Conservation (phyloP, 345 rosid genomes). For the Cardamine resedifolia region DNA sequence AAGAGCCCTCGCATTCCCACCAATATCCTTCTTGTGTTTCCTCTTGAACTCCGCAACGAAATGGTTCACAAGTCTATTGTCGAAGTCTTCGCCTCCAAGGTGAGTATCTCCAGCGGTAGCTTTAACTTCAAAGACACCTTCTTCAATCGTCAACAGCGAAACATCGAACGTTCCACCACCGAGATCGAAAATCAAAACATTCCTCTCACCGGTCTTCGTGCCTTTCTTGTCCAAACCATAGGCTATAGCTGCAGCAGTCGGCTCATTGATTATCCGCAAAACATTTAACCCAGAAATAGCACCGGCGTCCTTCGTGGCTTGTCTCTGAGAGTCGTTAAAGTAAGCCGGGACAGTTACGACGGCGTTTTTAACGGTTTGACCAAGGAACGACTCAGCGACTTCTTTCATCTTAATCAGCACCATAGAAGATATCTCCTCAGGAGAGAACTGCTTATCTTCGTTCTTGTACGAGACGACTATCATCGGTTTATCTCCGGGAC, state of each 20-base stretch:
- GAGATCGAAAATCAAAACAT: conserved; percentile 49
- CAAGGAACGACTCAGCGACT: conserved; percentile 39
- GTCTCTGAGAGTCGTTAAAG: conserved; percentile 43
- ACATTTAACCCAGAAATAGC: conserved; percentile 40
- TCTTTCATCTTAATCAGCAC: conserved; percentile 42
- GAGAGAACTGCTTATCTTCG: conserved; percentile 44
- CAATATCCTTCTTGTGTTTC: conserved; percentile 65
- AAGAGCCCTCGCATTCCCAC: conserved; percentile 63
- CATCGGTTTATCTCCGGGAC: conserved; percentile 49
- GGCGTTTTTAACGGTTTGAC: conserved; percentile 36
- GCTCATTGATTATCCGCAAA: conserved; percentile 41
- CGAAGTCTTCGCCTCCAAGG: conserved; percentile 75
- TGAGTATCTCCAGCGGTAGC: conserved; percentile 76
- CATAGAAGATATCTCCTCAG: conserved; percentile 48
- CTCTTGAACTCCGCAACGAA: conserved; percentile 69
- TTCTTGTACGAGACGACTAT: conserved; percentile 42
- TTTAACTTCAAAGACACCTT: conserved; percentile 70
- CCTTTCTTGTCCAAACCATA: conserved; percentile 45
- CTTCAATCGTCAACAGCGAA: conserved; percentile 63
- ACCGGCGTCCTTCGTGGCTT: conserved; percentile 41
- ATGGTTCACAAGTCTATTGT: conserved; percentile 67
- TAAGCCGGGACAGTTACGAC: conserved; percentile 43
- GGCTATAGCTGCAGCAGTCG: conserved; percentile 46
- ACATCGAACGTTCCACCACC: conserved; percentile 78
- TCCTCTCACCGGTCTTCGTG: conserved; percentile 37